Conservation (phyloP, 2,329 filamentous ascomycete species). For the Phyllosticta citribraziliensis region DNA sequence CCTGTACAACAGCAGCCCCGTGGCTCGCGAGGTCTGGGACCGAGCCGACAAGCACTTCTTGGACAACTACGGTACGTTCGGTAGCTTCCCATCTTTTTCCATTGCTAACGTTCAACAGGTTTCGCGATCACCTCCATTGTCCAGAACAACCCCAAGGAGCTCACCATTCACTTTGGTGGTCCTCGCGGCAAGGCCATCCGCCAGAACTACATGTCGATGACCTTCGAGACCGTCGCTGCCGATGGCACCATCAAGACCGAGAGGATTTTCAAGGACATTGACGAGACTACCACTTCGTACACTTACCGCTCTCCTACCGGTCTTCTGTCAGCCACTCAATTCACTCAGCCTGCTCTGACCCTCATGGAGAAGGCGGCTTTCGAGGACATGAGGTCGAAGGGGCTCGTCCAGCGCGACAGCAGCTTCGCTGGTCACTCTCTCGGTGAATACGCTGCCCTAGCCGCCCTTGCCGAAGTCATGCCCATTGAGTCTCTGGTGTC, state of each 20-base stretch:
- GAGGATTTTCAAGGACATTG: slow-evolving; percentile 98
- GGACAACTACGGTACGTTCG: slow-evolving; percentile 81
- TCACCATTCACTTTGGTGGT: slow-evolving; percentile 96
- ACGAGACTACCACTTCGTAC: slow-evolving; percentile 87
- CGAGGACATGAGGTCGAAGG: slow-evolving; percentile 97
- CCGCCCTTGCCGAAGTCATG: slow-evolving; percentile 95
- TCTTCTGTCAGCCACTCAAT: slow-evolving; percentile 91
- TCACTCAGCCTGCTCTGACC: slow-evolving; percentile 93
- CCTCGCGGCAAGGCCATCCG: slow-evolving; percentile 94
- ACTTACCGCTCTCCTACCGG: slow-evolving; percentile 94
- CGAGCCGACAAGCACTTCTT: slow-evolving; percentile 90
- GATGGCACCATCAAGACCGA: slow-evolving; percentile 95
- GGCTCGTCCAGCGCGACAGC: slow-evolving; percentile 89
- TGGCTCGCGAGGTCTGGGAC: slow-evolving; percentile 93
- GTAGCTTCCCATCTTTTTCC: not conserved
- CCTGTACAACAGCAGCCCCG: slow-evolving; percentile 82
- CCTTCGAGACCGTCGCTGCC: slow-evolving; percentile 90
- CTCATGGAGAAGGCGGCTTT: slow-evolving; percentile 99
- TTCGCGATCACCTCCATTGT: slow-evolving; percentile 98
- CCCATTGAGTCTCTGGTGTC: slow-evolving; percentile 98
- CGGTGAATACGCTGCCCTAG: slow-evolving; percentile 94
- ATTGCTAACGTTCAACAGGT: slow-evolving; percentile 14
- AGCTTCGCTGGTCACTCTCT: slow-evolving; percentile 97
- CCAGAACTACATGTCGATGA: slow-evolving; percentile 99
- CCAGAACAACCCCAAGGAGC: slow-evolving; percentile 98